Evolutionary conservation across 2,329 filamentous ascomycete genomes (phyloP), one percentile per base, ranked within the genome.

Genomic region (Colletotrichum australisinense): DNA sequence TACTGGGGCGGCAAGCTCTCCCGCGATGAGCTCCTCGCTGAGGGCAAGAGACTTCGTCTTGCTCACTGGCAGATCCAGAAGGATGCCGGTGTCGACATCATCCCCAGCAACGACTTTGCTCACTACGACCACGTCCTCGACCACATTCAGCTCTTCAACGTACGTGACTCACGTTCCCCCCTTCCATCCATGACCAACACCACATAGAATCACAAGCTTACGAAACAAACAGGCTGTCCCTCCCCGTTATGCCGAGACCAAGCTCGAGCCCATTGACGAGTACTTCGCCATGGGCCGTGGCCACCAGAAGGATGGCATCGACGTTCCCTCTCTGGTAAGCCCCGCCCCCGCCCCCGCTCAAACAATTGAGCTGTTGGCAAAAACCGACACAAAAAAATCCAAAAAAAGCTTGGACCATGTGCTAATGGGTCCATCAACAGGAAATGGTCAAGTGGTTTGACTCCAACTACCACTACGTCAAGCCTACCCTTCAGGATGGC

Each of bases 371-470:
- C 67, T 56, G 38, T 88, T 90, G 85, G 85, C 75, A 63, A 38
- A 58, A 53, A 63, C 8, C 74, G 35, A 73, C 89, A 88, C 5
- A 8, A 52, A 3, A 53, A 26, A 38, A 55, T 35, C 38, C 5
- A 65, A 58, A 58, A 58, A 49, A 63, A 67, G 55, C 53, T 53
- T 49, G 35, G 56, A 58, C 38, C 64, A 72, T 38, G 19, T 74
- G 19, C 63, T 74, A 32, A 74, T 32, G 63, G 30, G 6, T 42
- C 38, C 58, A 57, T 66, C 56, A 71, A 63, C 32, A 75, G 74
- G 97, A 99, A 91, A 99, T 99, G 97, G 97, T 99, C 81, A 99
- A 99, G 91, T 99, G 97, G 97, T 99, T 99, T 84, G 97, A 99
- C 91, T 98, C 95, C 78, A 99, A 99, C 93, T 99, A 99, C 93